Conservation (phyloP, 2,329 filamentous ascomycete species). For the Arachnomyces sp. region DNA sequence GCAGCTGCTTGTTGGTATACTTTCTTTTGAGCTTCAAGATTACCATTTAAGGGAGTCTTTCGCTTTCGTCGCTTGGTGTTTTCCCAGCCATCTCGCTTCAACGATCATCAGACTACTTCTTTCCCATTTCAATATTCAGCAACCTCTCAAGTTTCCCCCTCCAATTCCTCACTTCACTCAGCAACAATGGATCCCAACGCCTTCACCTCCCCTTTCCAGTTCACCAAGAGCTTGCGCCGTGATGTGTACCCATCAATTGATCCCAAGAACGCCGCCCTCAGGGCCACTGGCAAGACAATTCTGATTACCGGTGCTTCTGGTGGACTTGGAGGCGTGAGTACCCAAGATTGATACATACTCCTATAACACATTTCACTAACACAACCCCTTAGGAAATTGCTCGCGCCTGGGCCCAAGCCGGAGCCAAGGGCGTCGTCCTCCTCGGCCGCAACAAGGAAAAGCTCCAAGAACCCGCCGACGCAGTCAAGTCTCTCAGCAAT, state of each 20-base stretch:
- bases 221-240: constrained; percentile 17
- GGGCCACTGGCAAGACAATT: constrained; percentile 15
- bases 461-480: constrained; percentile 9
- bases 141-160: no score
- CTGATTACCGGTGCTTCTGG: constrained; percentile 19
- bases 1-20: no score
- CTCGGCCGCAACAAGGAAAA: constrained; percentile 18
- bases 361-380: constrained; percentile 9
- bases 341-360: no score
- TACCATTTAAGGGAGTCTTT: no score
- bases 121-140: no score
- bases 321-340: constrained; percentile 20
- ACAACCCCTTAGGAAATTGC: constrained; percentile 14
- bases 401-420: constrained; percentile 20
- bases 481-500: constrained; percentile 5
- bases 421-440: constrained; percentile 23
- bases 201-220: constrained; percentile 14
- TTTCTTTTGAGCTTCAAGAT: no score
- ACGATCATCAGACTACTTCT: no score
- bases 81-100: no score
- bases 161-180: no score
- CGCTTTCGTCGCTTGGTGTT: no score
- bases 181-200: no score
- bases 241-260: constrained; percentile 19
- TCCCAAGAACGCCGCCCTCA: constrained; percentile 14